Evolutionary conservation across 176 grass and related monocot genomes (phyloP).

Genomic region (Rhipidocladum racemiflorum): DNA sequence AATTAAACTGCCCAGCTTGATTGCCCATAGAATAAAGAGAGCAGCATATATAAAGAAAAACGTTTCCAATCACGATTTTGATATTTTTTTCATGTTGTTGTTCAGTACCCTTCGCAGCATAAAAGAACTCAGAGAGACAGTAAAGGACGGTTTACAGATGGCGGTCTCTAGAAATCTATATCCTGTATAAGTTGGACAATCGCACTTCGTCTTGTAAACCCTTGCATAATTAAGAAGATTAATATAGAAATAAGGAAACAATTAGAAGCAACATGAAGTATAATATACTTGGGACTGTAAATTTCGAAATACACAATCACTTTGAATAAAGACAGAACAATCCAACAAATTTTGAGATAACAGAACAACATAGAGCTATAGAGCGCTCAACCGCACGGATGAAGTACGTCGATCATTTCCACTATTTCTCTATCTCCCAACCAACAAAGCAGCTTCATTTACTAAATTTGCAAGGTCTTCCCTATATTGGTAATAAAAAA

Average conservation of each 20-base stretch:
- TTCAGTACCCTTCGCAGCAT: slow-evolving; percentile 13
- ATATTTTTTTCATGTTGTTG: background rate
- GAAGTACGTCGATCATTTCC: slow-evolving; percentile 96
- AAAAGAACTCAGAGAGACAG: background rate
- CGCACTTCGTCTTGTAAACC: slow-evolving; percentile 4
- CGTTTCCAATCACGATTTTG: background rate
- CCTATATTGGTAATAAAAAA: slow-evolving; percentile 55
- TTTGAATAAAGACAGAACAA: too few species aligned
- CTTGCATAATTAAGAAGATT: slow-evolving; percentile 19
- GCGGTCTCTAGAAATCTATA: background rate
- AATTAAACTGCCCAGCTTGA: background rate
- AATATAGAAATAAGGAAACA: slow-evolving; percentile 22
- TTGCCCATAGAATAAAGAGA: background rate
- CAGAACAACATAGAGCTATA: slow-evolving; percentile 85
- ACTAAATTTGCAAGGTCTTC: slow-evolving; percentile 99
- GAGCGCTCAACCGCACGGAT: slow-evolving; percentile 94
- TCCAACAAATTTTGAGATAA: too few species aligned
- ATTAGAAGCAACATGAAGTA: background rate
- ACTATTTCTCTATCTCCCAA: slow-evolving; percentile 90
- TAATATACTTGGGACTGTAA: background rate
- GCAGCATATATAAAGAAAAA: background rate
- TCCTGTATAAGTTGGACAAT: background rate
- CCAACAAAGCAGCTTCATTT: slow-evolving; percentile 98
- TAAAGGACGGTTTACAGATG: slow-evolving; percentile 1
- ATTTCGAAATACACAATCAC: background rate